Base-by-base conservation (phyloP, 345 rosid genomes). In the Arabidopsis arenosa region DNA sequence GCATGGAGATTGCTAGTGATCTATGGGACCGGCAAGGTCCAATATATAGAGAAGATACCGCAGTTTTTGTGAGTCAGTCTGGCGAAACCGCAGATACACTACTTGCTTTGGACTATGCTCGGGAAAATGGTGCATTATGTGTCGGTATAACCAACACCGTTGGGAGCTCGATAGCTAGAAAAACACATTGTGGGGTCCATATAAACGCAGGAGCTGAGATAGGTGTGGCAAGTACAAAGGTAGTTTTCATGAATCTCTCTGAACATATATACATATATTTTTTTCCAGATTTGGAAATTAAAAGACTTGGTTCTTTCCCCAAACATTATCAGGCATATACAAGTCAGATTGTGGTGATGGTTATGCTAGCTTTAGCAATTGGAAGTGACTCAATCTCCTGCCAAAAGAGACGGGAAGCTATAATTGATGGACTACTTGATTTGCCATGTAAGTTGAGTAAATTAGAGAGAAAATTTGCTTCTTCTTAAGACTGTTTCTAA, bases 1-100 rank as follows among this genome's bases (percentile, higher is more conserved):
- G 96, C 35, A 94, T 94, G 98, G 98, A 94, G 84, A 88, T 94
- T 60, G 98, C 98, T 60, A 94, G 98, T 79, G 98, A 94, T 86
- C 87, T 94, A 12, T 78, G 85, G 87, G 98, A 94, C 77, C 78
- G 98, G 68, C 91, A 88, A 77, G 98, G 97, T 80, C 97, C 97
- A 23, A 92, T 94, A 69, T 90, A 94, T 83, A 89, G 98, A 83
- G 97, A 94, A 84, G 98, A 94, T 74, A 94, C 97, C 5, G 98
- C 96, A 9, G 93, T 84, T 62, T 94, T 94, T 85, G 98, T 94
- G 62, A 92, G 98, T 83, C 97, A 94, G 80, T 94, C 98, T 51
- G 98, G 98, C 81, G 98, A 94, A 94, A 94, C 98, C 23, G 97
- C 98, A 45, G 98, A 94, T 85, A 85, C 98, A 15, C 75, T 94